These are phyloP conservation scores for Carex scoparia DNA, from an alignment of 176 grass and related monocot genomes.

Conservation along the genomic window DNA sequence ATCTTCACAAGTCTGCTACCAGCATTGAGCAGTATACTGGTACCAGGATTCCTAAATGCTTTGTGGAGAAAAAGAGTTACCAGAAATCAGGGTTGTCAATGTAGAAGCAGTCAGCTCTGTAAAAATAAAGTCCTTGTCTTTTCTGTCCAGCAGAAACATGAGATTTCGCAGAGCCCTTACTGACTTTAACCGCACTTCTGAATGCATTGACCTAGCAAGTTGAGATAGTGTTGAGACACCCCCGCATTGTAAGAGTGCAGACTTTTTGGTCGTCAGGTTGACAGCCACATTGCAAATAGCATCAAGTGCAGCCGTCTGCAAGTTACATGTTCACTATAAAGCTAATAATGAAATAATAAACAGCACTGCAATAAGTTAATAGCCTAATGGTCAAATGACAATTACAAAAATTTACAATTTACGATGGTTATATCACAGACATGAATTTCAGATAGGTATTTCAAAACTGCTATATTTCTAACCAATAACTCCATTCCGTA, in stretches of 20 bases:
- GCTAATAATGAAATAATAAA: slow-evolving; percentile 2
- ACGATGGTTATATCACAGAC: background rate
- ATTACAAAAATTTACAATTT: background rate
- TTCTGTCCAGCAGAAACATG: slow-evolving; percentile 80
- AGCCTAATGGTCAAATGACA: background rate
- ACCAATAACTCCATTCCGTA: background rate
- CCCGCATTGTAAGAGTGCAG: slow-evolving; percentile 66
- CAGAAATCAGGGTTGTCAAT: slow-evolving; percentile 79
- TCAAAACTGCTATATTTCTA: background rate
- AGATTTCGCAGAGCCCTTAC: slow-evolving; percentile 82
- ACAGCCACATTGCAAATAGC: slow-evolving; percentile 90
- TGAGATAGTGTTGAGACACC: slow-evolving; percentile 66
- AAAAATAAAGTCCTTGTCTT: slow-evolving; percentile 80
- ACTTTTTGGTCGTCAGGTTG: slow-evolving; percentile 70
- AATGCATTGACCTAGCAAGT: slow-evolving; percentile 81
- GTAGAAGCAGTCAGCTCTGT: slow-evolving; percentile 61
- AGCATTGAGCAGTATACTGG: background rate
- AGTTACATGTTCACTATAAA: background rate
- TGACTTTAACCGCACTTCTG: slow-evolving; percentile 74
- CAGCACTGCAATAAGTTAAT: background rate
- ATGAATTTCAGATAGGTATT: background rate
- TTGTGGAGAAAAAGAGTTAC: slow-evolving; percentile 25
- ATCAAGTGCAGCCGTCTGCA: slow-evolving; percentile 75
- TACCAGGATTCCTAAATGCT: background rate
- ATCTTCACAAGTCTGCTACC: background rate